Base-by-base conservation (phyloP, 176 grass and related monocot genomes). In the Oryza longistaminata region DNA sequence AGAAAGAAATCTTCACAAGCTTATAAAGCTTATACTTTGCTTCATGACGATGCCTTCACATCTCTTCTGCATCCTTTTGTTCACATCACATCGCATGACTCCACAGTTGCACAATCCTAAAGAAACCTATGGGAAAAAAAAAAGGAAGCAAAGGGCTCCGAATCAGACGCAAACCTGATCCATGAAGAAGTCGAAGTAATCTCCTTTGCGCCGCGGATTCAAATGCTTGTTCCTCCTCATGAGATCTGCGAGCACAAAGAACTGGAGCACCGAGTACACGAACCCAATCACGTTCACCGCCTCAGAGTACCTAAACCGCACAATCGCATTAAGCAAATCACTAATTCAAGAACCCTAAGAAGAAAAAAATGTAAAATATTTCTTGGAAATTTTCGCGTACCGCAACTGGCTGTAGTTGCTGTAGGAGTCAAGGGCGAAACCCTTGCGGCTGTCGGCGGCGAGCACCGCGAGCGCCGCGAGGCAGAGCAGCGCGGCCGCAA, bases 251-350 rank as follows among this genome's bases (percentile, higher is more conserved):
- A 87, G 81, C 14, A 85, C 81, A 15, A 21, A 85, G 65, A 99
- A 72, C 90, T 99, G 96, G 67, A 91, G 88, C 21, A 87, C 66
- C 21, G 93, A 92, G 70, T 96, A 99, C 3, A 96, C 0, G 80
- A 99, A 99, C 12, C 93, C 96, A 40, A 99, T 87, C 27, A 99
- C 90, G 78, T 99, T 99, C 71, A 99, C 86, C 12, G 93, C 89
- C 81, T 90, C 81, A 7, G 89, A 99, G 74, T 99, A 99, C 83
- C 96, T 99, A 48, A 14, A n/a, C 11, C 67, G 46, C 34, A 27
- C 16, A 15, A 9, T 44, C 9, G 34, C 35, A 14, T 62, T 7
- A 67, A 77, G 9, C 1, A 37, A 84, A 82, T 66, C 6, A 43
- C 33, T 55, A 66, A 40, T 37, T 14, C 7, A 53, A 82, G 26